Evolutionary conservation across 306 rosid species (phyloP).

Genomic region (Calophaca sinica): DNA sequence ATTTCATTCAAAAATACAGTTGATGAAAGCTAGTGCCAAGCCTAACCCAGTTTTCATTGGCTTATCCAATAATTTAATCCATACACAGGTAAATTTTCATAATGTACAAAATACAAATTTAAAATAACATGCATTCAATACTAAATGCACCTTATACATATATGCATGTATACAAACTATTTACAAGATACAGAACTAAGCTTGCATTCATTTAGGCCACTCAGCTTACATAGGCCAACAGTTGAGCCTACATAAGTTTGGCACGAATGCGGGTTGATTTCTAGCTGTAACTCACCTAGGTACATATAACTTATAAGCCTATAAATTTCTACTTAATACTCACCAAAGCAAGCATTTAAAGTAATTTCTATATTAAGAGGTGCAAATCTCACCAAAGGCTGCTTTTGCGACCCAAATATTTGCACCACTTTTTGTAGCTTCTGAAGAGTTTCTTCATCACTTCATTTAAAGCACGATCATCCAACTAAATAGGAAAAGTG

Average conservation of each 20-base stretch:
- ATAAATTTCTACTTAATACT: constrained; percentile 29
- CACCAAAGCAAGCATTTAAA: constrained; percentile 12
- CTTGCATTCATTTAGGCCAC: constrained; percentile 22
- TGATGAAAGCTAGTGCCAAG: constrained; percentile 27
- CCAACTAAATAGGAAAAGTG: constrained; percentile 64
- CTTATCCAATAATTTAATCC: constrained; percentile 12
- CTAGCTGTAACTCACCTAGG: constrained; percentile 27
- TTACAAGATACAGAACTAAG: constrained; percentile 24
- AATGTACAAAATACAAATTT: constrained; percentile 3
- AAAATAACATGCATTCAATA: background rate
- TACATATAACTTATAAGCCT: constrained; percentile 7
- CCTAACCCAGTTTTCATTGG: background rate
- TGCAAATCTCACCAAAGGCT: constrained; percentile 86
- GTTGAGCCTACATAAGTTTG: constrained; percentile 3
- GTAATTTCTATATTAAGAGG: constrained; percentile 33
- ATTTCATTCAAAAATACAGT: background rate
- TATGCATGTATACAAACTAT: background rate
- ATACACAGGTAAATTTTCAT: background rate
- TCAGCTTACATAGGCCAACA: constrained; percentile 15
- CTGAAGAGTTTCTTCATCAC: constrained; percentile 97
- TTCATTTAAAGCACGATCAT: constrained; percentile 75
- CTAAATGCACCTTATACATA: background rate
- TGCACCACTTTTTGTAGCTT: constrained; percentile 96
- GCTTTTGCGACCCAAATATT: constrained; percentile 93
- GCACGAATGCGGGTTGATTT: constrained; percentile 4